Conservation (phyloP, 1,139 yeast genomes). For the Yamadazyma atmosphaerica region DNA sequence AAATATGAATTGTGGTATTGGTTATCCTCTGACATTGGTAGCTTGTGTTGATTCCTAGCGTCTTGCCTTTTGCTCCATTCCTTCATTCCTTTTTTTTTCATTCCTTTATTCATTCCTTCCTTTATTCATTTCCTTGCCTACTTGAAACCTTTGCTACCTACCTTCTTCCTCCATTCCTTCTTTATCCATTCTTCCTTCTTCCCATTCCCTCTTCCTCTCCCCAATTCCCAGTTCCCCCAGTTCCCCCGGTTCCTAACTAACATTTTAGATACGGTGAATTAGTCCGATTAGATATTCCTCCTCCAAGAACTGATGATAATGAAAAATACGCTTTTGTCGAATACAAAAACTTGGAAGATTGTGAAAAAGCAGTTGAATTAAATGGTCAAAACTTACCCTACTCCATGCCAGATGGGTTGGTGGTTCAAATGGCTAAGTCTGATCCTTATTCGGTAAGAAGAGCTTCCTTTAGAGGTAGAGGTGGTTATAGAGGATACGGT, state of each 20-base stretch:
- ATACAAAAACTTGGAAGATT: constrained; percentile 57
- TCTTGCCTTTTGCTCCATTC: constrained; percentile 6
- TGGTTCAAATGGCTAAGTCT: constrained; percentile 60
- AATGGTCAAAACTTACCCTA: constrained; percentile 46
- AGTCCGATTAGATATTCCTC: constrained; percentile 69
- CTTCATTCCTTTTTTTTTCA: constrained; percentile 8
- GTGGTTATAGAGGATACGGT: constrained; percentile 20
- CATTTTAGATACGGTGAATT: constrained; percentile 56
- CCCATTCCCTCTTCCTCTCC: constrained; percentile 9
- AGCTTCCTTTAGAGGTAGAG: constrained; percentile 30
- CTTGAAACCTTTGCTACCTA: too few species aligned
- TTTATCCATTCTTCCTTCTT: constrained; percentile 4
- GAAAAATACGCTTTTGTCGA: constrained; percentile 76
- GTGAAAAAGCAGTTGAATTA: constrained; percentile 59
- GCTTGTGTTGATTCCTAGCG: constrained; percentile 6
- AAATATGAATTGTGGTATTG: constrained; percentile 1
- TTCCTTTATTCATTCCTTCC: constrained; percentile 7
- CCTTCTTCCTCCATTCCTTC: constrained; percentile 8
- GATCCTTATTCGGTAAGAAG: constrained; percentile 50
- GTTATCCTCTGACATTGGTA: constrained; percentile 5
- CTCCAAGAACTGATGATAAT: constrained; percentile 64
- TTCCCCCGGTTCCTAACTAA: constrained; percentile 12
- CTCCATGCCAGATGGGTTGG: constrained; percentile 41
- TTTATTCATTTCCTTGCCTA: constrained; percentile 5
- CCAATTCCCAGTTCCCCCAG: constrained; percentile 5